Evolutionary conservation across 108 stramenopile species (phyloP).

Genomic region (Cylindrotheca fusiformis): DNA sequence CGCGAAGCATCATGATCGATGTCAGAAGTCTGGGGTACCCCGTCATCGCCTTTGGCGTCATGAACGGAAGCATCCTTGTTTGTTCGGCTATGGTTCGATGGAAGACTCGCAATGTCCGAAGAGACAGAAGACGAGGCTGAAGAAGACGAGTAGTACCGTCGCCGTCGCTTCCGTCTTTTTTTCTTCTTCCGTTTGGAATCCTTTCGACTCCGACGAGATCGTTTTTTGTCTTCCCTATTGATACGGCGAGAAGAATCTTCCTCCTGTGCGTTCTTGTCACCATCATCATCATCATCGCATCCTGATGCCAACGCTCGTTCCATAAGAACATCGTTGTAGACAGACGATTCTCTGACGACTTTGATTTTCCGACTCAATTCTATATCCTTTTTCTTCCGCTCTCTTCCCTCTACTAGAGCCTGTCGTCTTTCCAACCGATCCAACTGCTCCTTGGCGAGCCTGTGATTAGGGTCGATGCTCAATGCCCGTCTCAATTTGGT

Average conservation of each 20-base stretch:
- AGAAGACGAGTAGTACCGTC: constrained; percentile 3
- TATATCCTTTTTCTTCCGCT: neutral
- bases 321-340: neutral
- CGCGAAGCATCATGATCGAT: neutral
- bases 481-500: constrained; percentile 1
- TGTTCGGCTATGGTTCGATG: too few species aligned
- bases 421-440: neutral
- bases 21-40: neutral
- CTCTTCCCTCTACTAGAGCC: neutral
- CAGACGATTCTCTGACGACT: neutral
- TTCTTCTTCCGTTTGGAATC: constrained; percentile 11
- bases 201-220: neutral
- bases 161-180: constrained; percentile 1
- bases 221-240: neutral
- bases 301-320: neutral
- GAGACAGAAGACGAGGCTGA: too few species aligned
- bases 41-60: neutral
- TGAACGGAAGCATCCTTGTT: neutral
- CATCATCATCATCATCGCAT: neutral
- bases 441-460: neutral
- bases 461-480: constrained; percentile 14
- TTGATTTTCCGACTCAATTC: neutral
- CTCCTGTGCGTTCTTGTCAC: too few species aligned
- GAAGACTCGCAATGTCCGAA: too few species aligned
- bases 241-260: neutral